These are phyloP conservation scores for Neospermospora avenae DNA, from an alignment of 2,329 filamentous ascomycete genomes.

Conservation along the genomic window DNA sequence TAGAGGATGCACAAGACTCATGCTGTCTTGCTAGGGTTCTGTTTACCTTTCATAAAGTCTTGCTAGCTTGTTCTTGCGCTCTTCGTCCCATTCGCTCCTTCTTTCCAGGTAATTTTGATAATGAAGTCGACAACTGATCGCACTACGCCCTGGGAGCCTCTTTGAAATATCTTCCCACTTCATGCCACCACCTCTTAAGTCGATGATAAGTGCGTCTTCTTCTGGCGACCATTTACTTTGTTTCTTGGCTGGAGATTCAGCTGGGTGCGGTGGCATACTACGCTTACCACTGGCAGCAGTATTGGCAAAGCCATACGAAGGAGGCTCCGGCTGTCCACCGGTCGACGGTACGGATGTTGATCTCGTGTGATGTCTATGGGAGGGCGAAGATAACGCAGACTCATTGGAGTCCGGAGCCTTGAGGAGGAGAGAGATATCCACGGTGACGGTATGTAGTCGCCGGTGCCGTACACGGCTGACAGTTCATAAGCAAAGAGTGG, in stretches of 20 bases:
- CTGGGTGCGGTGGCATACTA: constrained; percentile 51
- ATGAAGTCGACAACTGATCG: constrained; percentile 89
- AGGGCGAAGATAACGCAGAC: constrained; percentile 50
- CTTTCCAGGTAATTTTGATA: constrained; percentile 97
- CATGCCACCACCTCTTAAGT: constrained; percentile 85
- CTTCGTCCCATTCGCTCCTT: constrained; percentile 92
- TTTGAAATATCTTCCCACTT: constrained; percentile 99
- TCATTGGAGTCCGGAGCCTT: constrained; percentile 73
- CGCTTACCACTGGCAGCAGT: constrained; percentile 41
- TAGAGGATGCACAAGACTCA: neutral
- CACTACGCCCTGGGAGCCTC: constrained; percentile 81
- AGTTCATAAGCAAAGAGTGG: constrained; percentile 31
- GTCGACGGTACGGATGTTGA: constrained; percentile 30
- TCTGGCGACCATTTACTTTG: constrained; percentile 96
- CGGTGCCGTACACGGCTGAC: constrained; percentile 36
- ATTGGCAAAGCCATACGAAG: constrained; percentile 27
- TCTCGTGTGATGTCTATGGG: constrained; percentile 37
- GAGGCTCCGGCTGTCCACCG: constrained; percentile 22
- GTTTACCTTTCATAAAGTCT: constrained; percentile 87
- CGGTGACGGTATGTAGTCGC: constrained; percentile 57
- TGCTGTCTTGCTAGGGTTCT: neutral
- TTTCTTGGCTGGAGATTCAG: constrained; percentile 77
- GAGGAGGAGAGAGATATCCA: constrained; percentile 93
- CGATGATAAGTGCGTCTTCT: constrained; percentile 91
- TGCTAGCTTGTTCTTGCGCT: constrained; percentile 95